Conservation (phyloP, 495 filamentous ascomycete genomes). For the Hypomontagnella monticulosa region DNA sequence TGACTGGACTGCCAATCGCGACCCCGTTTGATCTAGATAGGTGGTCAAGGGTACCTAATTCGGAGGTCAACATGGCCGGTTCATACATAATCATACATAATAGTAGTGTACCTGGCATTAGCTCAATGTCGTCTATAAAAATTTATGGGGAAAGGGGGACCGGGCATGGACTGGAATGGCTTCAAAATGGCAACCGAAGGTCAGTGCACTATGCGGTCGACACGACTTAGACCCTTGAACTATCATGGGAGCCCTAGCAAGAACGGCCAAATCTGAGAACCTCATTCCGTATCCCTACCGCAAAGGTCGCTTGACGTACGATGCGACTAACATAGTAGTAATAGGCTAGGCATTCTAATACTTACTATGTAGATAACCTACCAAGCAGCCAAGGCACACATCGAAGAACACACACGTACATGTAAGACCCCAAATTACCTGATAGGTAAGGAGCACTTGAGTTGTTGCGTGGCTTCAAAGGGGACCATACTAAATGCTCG, state of each 20-base stretch:
- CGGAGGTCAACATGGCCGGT: conserved; percentile 17
- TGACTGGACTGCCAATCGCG: conserved; percentile 10
- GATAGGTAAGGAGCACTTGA: background rate
- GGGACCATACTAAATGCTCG: background rate
- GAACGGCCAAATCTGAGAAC: conserved; percentile 18
- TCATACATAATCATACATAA: too few species aligned
- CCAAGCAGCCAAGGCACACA: too few species aligned
- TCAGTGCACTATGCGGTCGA: conserved; percentile 22
- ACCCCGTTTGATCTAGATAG: conserved; percentile 15
- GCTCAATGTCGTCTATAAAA: conserved; percentile 31
- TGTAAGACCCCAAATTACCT: conserved; percentile 12
- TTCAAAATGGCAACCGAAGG: conserved; percentile 20
- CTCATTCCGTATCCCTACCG: conserved; percentile 37
- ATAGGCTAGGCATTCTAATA: too few species aligned
- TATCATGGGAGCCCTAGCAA: conserved; percentile 34
- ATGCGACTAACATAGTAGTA: background rate
- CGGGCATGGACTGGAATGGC: conserved; percentile 19
- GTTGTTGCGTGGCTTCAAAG: background rate
- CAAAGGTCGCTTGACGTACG: conserved; percentile 5
- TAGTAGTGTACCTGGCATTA: conserved; percentile 44
- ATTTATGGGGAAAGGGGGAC: conserved; percentile 35
- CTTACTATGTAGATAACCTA: too few species aligned
- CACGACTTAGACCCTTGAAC: conserved; percentile 15
- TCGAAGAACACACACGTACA: too few species aligned
- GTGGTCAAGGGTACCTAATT: conserved; percentile 9